Evolutionary conservation across 1,139 yeast genomes (phyloP), one percentile per base, ranked within the genome.

Genomic region (Dujonia santamariae): DNA sequence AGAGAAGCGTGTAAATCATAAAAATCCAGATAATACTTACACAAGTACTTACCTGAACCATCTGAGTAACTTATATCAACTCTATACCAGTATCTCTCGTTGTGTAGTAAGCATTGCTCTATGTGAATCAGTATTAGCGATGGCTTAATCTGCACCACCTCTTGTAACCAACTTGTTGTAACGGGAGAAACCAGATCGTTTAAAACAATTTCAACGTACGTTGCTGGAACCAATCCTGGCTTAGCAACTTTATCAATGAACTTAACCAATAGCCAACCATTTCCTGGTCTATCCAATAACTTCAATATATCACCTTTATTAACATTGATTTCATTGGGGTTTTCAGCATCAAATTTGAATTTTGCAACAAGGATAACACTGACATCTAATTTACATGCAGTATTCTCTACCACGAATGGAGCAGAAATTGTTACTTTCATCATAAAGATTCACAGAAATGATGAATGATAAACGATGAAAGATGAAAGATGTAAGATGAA

Each of bases 201-300:
- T 18, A 66, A 56, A n/a, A 69, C 72, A 30, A 68, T 67, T 38
- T 66, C 72, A n/a, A 65, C 69, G 41, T 67, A 67, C 21, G 55
- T 49, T 2, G 72, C 69, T 4, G 73, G 75, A 4, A 68, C 61
- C 25, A 68, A 44, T 0, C 74, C 75, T 2, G 69, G 67, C 4
- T 45, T 42, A 8, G 45, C 42, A 24, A 68, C 42, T 37, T 59
- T 58, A 40, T 68, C 73, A 37, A 68, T 58, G 34, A 56, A 65
- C 41, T 68, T 67, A 28, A 67, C 74, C 38, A 66, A 47, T 4
- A 68, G 42, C 75, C 75, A 68, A 2, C 74, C 75, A 39, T 63
- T 59, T 3, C 63, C 63, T 6, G 59, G 62, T 19, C 62, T 46
- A 36, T 64, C 69, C 26, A 68, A 44, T 28, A 67, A 53, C 44